Conservation (phyloP, 2,329 filamentous ascomycete genomes). For the Colletotrichum sansevieriae region DNA sequence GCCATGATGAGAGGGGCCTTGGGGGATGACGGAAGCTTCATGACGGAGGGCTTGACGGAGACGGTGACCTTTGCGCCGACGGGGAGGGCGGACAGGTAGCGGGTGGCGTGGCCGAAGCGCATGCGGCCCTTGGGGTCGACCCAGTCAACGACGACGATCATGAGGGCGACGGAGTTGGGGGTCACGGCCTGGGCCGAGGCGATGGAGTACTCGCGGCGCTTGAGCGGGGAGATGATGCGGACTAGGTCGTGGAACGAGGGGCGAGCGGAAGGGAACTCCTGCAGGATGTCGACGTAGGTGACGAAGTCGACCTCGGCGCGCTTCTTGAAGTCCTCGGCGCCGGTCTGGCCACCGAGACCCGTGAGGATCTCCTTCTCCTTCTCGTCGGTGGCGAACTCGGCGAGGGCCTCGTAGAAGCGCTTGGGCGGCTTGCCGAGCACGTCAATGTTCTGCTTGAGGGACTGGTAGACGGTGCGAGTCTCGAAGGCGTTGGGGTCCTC, state of each 20-base stretch:
- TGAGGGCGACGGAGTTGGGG: conserved; percentile 88
- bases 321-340: conserved; percentile 91
- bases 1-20: conserved; percentile 98
- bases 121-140: conserved; percentile 88
- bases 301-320: conserved; percentile 91
- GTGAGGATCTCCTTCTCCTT: conserved; percentile 85
- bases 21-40: conserved; percentile 93
- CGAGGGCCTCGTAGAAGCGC: conserved; percentile 94
- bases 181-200: conserved; percentile 96
- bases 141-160: conserved; percentile 98
- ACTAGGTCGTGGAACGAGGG: conserved; percentile 90
- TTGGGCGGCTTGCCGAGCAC: conserved; percentile 98
- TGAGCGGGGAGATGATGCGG: conserved; percentile 89
- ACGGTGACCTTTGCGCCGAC: conserved; percentile 86
- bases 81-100: conserved; percentile 83
- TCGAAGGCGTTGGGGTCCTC: conserved; percentile 82
- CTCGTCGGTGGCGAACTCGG: conserved; percentile 87
- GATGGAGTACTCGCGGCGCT: conserved; percentile 99
- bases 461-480: conserved; percentile 92
- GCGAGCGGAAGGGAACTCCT: conserved; percentile 90
- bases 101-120: conserved; percentile 92
- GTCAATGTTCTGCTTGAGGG: conserved; percentile 91
- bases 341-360: conserved; percentile 81
- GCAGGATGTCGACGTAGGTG: conserved; percentile 90
- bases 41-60: conserved; percentile 97